These are phyloP conservation scores for Melampsora larici-populina DNA, from an alignment of 1,284 basidiomycete species.

Conservation along the genomic window DNA sequence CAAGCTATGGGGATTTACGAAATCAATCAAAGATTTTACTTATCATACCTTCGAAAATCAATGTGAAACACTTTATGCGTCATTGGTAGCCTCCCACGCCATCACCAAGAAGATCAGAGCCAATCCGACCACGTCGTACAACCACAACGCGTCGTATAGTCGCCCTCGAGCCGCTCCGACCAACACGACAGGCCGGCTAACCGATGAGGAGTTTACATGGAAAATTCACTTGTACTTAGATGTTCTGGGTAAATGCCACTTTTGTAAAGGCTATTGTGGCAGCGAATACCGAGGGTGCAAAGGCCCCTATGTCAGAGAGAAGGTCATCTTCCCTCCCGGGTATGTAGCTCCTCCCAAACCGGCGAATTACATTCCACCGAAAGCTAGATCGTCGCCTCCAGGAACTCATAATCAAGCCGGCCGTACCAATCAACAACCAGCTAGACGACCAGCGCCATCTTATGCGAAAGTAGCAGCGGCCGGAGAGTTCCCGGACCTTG, in stretches of 20 bases:
- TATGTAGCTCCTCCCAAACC: neutral
- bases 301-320: too few relatives aligned
- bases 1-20: too few relatives aligned
- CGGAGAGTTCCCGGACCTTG: neutral
- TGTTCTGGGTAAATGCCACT: neutral
- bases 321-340: neutral
- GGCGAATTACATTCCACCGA: neutral
- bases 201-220: too few relatives aligned
- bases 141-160: neutral
- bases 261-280: neutral
- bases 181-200: neutral
- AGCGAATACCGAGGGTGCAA: neutral
- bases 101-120: neutral
- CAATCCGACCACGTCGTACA: too few relatives aligned
- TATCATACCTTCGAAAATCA: too few relatives aligned
- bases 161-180: too few relatives aligned
- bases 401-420: neutral
- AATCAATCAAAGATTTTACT: too few relatives aligned
- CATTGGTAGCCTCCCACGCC: neutral
- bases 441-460: too few relatives aligned
- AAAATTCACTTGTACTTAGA: conserved; percentile 11
- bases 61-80: too few relatives aligned
- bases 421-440: neutral
- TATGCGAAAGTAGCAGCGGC: too few relatives aligned
- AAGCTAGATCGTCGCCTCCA: too few relatives aligned